phyloP scores from a whole-genome alignment of 2,329 filamentous ascomycete genomes.

The Ophiostoma ulmi region DNA sequence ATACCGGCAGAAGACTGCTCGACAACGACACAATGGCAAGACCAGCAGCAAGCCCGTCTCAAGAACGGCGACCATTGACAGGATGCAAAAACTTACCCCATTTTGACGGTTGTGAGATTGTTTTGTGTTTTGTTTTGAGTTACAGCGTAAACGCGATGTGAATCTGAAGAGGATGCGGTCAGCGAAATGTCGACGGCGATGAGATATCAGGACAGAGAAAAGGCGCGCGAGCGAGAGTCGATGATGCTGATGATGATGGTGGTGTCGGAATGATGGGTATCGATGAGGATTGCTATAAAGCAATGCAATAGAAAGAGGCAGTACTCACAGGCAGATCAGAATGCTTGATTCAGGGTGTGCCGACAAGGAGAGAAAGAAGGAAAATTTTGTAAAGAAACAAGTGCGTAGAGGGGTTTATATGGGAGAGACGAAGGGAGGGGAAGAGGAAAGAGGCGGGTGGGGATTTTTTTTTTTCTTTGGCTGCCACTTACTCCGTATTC shows the following conservation, averaged over 20 bases:
- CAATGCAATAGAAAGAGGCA: background rate
- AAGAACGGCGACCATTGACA: background rate
- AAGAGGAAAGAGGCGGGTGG: slow-evolving; percentile 10
- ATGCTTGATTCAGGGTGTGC: slow-evolving; percentile 41
- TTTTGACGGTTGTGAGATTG: slow-evolving; percentile 21
- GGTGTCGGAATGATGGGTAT: background rate
- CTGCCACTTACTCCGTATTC: slow-evolving; percentile 2
- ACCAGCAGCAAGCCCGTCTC: background rate
- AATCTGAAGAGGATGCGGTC: slow-evolving; percentile 23
- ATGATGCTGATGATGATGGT: slow-evolving; percentile 18
- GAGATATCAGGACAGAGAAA: slow-evolving; percentile 13
- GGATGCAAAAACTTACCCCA: slow-evolving; percentile 20
- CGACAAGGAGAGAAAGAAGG: slow-evolving; percentile 35
- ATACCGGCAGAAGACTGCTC: background rate
- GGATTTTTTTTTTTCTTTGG: slow-evolving; percentile 19
- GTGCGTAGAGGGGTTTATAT: slow-evolving; percentile 29
- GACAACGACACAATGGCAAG: slow-evolving; percentile 12
- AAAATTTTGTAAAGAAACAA: slow-evolving; percentile 26
- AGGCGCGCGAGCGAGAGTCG: background rate
- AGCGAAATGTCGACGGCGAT: slow-evolving; percentile 18
- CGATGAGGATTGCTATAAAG: slow-evolving; percentile 22
- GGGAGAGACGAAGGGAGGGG: slow-evolving; percentile 19
- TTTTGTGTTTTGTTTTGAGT: slow-evolving; percentile 15
- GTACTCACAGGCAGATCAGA: slow-evolving; percentile 34
- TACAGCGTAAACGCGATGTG: slow-evolving; percentile 13